These are phyloP conservation scores for Rhodamnia rubescens DNA, from an alignment of 345 rosid species.

Conservation along the genomic window DNA sequence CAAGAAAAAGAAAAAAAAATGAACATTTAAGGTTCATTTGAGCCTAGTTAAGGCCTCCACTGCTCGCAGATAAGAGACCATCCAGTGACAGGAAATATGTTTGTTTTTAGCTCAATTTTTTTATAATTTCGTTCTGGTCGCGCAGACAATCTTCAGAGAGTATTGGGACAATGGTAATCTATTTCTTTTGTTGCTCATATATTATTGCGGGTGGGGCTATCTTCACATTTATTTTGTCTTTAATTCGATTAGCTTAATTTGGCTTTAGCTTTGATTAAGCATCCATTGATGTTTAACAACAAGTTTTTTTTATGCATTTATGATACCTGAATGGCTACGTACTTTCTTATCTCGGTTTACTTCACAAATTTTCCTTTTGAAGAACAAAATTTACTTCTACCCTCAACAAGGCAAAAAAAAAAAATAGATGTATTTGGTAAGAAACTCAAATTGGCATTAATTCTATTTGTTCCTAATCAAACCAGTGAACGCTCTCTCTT, in stretches of 20 bases:
- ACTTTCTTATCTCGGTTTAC: not conserved
- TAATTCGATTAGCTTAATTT: not conserved
- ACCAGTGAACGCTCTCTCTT: no score
- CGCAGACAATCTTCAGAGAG: not conserved
- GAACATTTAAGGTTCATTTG: not conserved
- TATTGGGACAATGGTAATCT: not conserved
- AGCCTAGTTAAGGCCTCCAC: not conserved
- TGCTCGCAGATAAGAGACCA: not conserved
- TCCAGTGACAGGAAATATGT: not conserved
- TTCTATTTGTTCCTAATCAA: not conserved
- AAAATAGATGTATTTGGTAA: not conserved
- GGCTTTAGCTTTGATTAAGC: not conserved
- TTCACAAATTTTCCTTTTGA: not conserved
- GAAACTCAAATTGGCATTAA: not conserved
- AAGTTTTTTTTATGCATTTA: not conserved
- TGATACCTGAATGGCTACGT: not conserved
- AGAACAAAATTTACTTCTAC: not conserved
- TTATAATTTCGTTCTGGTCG: not conserved
- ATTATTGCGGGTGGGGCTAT: not conserved
- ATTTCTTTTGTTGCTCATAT: not conserved
- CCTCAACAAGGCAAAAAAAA: not conserved
- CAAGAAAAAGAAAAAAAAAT: not conserved
- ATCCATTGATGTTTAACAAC: not conserved
- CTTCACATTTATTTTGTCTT: not conserved
- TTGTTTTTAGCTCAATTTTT: not conserved